These are phyloP conservation scores for Acanthamoeba lenticulata DNA, from an alignment of 208 protist genomes.

Conservation along the genomic window DNA sequence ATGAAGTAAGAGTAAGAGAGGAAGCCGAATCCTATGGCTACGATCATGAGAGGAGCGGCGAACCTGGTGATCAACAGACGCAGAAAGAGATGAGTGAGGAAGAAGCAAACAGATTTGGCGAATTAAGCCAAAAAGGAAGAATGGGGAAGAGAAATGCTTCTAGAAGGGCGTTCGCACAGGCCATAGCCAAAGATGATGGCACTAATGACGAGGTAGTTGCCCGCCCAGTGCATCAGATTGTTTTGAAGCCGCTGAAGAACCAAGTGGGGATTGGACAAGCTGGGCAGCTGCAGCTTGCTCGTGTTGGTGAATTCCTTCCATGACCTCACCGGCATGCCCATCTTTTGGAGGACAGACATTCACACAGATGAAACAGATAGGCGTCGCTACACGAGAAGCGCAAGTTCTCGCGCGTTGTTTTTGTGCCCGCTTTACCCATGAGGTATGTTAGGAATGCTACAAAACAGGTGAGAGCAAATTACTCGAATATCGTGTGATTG, in stretches of 20 bases:
- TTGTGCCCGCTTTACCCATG: too few relatives aligned
- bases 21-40: neutral
- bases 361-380: neutral
- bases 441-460: too few relatives aligned
- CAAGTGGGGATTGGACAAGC: neutral
- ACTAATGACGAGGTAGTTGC: neutral
- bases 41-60: neutral
- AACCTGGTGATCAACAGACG: neutral
- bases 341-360: neutral
- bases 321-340: neutral
- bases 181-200: neutral
- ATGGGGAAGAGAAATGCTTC: neutral
- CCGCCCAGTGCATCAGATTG: neutral
- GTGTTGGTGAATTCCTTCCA: conserved; percentile 2
- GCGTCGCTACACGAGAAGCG: neutral
- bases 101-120: neutral
- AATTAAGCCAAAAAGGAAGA: neutral
- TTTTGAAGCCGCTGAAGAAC: neutral
- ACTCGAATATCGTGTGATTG: too few relatives aligned
- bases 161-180: neutral
- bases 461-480: too few relatives aligned
- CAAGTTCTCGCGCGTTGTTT: neutral
- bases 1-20: neutral
- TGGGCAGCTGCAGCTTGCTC: neutral
- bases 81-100: neutral